A percentile compares a stretch with the other conserved stretches of the same genome.
Evolutionary conservation across 768 basidiomycete genomes (phyloP).

Genomic region (Dentipellis fragilis): DNA sequence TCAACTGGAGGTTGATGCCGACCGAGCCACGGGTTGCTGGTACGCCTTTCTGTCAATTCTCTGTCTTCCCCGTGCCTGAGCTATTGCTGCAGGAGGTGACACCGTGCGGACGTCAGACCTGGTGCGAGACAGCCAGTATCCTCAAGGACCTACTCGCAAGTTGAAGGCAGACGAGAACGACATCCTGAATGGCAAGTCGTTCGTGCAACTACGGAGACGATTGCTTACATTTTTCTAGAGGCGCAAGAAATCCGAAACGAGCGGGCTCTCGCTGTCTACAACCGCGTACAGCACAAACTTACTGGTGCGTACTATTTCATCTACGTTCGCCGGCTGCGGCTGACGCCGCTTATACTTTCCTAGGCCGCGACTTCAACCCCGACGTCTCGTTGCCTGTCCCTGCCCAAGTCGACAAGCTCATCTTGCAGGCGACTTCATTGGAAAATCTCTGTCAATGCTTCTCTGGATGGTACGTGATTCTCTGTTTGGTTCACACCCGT

Average conservation of each 20-base stretch:
- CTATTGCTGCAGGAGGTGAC: slow-evolving; percentile 26
- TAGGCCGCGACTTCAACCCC: slow-evolving; percentile 91
- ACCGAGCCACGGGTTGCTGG: slow-evolving; percentile 56
- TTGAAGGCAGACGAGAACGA: slow-evolving; percentile 88
- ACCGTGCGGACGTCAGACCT: slow-evolving; percentile 52
- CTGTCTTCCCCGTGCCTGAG: slow-evolving; percentile 1
- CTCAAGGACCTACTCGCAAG: slow-evolving; percentile 73
- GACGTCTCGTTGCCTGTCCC: slow-evolving; percentile 62
- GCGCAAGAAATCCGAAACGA: slow-evolving; percentile 85
- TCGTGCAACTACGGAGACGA: no score
- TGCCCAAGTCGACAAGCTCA: slow-evolving; percentile 86
- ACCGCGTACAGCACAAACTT: slow-evolving; percentile 90
- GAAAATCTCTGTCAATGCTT: slow-evolving; percentile 97
- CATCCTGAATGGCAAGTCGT: slow-evolving; percentile 76
- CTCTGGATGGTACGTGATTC: slow-evolving; percentile 70
- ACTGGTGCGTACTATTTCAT: slow-evolving; percentile 46
- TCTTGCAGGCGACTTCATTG: slow-evolving; percentile 84
- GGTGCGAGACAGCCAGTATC: slow-evolving; percentile 57
- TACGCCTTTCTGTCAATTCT: slow-evolving; percentile 40
- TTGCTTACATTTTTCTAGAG: slow-evolving; percentile 20
- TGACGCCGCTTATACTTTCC: neutral
- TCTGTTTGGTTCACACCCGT: neutral
- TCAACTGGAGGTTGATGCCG: slow-evolving; percentile 93
- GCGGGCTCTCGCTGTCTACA: slow-evolving; percentile 83
- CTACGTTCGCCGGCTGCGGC: neutral